A percentile compares a stretch with the other conserved stretches of the same genome.
Conservation (phyloP, 495 filamentous ascomycete genomes). For the Recurvomyces mirabilis region DNA sequence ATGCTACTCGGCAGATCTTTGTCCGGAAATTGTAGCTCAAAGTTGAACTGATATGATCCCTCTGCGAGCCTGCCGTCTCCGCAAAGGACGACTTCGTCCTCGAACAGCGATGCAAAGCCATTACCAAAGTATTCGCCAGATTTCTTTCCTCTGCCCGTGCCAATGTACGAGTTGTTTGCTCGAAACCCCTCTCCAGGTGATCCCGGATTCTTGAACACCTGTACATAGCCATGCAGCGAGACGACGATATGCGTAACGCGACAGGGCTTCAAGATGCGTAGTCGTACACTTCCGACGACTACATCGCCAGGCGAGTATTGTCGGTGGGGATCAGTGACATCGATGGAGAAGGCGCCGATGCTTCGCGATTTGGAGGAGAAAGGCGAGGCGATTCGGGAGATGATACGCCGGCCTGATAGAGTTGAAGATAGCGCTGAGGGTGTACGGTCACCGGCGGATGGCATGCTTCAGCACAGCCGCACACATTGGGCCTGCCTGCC, state of each 20-base stretch:
- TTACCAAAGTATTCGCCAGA: slow-evolving; percentile 63
- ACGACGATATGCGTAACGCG: slow-evolving; percentile 86
- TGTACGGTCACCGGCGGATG: slow-evolving; percentile 23
- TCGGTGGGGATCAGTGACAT: slow-evolving; percentile 75
- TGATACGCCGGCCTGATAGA: slow-evolving; percentile 33
- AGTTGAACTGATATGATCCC: slow-evolving; percentile 84
- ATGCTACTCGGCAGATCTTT: slow-evolving; percentile 82
- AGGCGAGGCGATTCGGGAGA: slow-evolving; percentile 49
- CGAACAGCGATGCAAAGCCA: slow-evolving; percentile 75
- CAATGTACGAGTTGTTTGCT: slow-evolving; percentile 35
- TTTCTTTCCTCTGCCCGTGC: slow-evolving; percentile 44
- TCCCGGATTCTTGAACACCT: slow-evolving; percentile 69
- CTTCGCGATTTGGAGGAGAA: slow-evolving; percentile 56
- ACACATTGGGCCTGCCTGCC: slow-evolving; percentile 4
- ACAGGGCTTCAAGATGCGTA: slow-evolving; percentile 70
- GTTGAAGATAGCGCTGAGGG: slow-evolving; percentile 16
- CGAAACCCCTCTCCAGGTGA: slow-evolving; percentile 47
- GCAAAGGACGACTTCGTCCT: slow-evolving; percentile 81
- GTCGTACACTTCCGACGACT: slow-evolving; percentile 61
- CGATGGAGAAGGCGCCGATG: slow-evolving; percentile 71
- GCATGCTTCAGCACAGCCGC: slow-evolving; percentile 23
- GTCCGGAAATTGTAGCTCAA: slow-evolving; percentile 71
- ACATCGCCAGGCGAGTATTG: slow-evolving; percentile 62
- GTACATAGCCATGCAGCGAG: slow-evolving; percentile 75
- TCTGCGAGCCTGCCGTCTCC: slow-evolving; percentile 79